Base-by-base conservation (phyloP, 495 filamentous ascomycete species). In the Daldinia vernicosa region DNA sequence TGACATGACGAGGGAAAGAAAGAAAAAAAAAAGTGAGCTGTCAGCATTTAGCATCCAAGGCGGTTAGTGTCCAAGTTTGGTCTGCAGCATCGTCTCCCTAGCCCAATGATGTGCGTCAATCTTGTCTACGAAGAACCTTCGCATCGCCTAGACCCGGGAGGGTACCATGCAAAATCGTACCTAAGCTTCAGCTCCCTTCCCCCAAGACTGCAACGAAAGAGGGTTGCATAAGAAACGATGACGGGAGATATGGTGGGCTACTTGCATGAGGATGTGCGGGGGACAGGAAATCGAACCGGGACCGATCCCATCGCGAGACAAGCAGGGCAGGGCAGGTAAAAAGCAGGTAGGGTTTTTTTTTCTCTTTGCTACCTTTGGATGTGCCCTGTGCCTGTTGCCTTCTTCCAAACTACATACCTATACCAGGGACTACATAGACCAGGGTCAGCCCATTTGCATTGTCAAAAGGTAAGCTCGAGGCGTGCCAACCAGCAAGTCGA, bases 241-340 rank as follows among this genome's bases (percentile, higher is more conserved):
- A 71, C 70, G 63, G 69, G 72, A 72, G 67, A 73, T 66, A 67
- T 67, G 65, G 73, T 73, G 70, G 66, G 65, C 67, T 71, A 66
- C 72, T 71, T 77, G 73, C 75, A 77, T 75, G 63, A 66, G 63
- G 66, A 67, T 75, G 71, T 77, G 72, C 70, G 72, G 75, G 75
- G 75, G 70, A 70, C 64, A 66, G 66, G 71, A 77, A 72, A 75
- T 71, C 72, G 74, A 74, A 71, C 71, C 71, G 71, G 67, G 61
- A 69, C 70, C 66, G 70, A 73, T 73, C 66, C 66, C 70, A 73
- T 73, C 61, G 70, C 70, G 58, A 73, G 70, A 72, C 69, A 72
- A 68, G 59, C 53, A 72, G 47, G 63, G 59, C 53, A 72, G 47
- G 63, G 43, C 43, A 47, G 8, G 43, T 47, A 12, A 47, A 47